Conservation (phyloP, 73 alveolate species). For the Tetrahymena thermophila region DNA sequence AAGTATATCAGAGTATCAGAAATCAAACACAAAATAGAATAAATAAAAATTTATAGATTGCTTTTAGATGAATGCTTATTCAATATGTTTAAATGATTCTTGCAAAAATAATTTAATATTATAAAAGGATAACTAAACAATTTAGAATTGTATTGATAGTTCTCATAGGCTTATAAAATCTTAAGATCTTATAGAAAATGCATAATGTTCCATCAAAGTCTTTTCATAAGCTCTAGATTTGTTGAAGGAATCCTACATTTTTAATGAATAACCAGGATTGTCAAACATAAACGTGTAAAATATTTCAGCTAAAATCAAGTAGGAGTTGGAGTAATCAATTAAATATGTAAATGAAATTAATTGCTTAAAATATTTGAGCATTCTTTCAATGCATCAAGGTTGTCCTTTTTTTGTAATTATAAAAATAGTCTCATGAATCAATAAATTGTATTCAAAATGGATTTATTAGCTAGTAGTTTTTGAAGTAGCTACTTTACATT, state of each 20-base stretch:
- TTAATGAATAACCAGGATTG: neutral
- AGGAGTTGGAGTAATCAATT: neutral
- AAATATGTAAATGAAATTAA: neutral
- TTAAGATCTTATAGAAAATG: neutral
- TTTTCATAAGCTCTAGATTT: neutral
- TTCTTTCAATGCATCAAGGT: too few species aligned
- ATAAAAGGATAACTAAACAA: neutral
- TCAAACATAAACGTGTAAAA: neutral
- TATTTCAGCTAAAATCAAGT: neutral
- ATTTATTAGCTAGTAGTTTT: neutral
- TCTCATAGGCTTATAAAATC: neutral
- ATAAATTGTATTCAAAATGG: neutral
- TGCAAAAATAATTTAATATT: neutral
- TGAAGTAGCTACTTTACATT: neutral
- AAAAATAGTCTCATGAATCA: neutral
- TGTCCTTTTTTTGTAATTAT: neutral
- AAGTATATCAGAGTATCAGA: neutral
- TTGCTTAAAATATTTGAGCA: neutral
- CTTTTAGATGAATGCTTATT: neutral
- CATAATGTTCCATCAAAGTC: neutral
- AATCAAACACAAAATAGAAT: neutral
- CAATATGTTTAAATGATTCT: neutral
- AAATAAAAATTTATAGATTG: neutral
- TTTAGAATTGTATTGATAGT: neutral
- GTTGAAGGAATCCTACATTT: neutral